phyloP scores from a whole-genome alignment of 306 rosid genomes.

The Begonia loranthoides region DNA sequence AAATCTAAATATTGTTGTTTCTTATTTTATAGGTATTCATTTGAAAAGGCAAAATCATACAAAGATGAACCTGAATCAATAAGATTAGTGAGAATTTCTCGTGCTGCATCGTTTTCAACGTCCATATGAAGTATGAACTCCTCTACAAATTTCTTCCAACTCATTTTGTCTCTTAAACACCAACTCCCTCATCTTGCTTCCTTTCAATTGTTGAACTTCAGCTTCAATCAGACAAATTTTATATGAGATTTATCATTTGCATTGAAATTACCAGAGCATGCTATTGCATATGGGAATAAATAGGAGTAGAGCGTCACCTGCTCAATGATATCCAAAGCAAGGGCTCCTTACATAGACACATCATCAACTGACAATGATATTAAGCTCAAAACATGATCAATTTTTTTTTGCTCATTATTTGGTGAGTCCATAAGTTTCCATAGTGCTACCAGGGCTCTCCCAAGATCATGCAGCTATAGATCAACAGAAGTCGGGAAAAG shows the following conservation, averaged over 20 bases:
- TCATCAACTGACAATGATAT: slow-evolving; percentile 50
- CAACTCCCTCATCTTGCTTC: slow-evolving; percentile 68
- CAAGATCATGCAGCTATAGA: slow-evolving; percentile 52
- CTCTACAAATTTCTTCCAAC: slow-evolving; percentile 71
- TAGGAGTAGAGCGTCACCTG: slow-evolving; percentile 45
- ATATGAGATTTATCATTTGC: too few species aligned
- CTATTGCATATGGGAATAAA: too few species aligned
- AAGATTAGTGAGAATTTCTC: slow-evolving; percentile 41
- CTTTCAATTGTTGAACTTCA: slow-evolving; percentile 66
- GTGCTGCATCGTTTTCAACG: slow-evolving; percentile 51
- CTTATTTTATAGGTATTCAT: neutral
- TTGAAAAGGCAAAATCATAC: slow-evolving; percentile 1
- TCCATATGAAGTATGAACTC: slow-evolving; percentile 85
- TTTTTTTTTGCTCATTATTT: slow-evolving; percentile 37
- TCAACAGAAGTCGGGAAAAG: neutral
- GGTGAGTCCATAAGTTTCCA: slow-evolving; percentile 89
- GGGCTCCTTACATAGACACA: slow-evolving; percentile 57
- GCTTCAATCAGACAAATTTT: slow-evolving; percentile 26
- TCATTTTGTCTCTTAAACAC: slow-evolving; percentile 75
- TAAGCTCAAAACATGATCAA: slow-evolving; percentile 44
- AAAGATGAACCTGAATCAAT: slow-evolving; percentile 59
- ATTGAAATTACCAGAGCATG: too few species aligned
- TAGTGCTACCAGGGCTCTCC: slow-evolving; percentile 34
- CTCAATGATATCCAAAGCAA: slow-evolving; percentile 51
- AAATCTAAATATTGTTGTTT: too few species aligned